Evolutionary conservation across 2,329 filamentous ascomycete species (phyloP), one percentile per base, ranked within the genome.

Genomic region (Penicillium paneum): DNA sequence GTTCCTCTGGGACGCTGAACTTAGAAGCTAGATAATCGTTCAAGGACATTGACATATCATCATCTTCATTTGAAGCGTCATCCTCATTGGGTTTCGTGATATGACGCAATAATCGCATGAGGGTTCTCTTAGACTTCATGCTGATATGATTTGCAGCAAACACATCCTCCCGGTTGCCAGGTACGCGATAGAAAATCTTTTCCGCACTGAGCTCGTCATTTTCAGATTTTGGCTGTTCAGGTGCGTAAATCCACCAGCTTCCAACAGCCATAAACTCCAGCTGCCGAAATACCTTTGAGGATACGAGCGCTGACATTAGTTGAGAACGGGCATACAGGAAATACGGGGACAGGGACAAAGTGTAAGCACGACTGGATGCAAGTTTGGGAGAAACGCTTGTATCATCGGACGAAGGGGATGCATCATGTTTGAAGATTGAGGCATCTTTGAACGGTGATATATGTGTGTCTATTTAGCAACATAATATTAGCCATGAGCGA

Each of bases 21-120:
- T 84, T 77, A 7, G 76, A 76, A 13, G 57, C 56, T 39, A 77
- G 49, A 51, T 74, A 66, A 75, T 74, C 64, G 68, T 80, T 68
- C 76, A 86, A 62, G 70, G 78, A 56, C 71, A 71, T 50, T 76
- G 76, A 39, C 89, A 78, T 71, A 28, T 84, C 82, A 56, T 84
- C 48, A 81, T 81, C 46, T 64, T 71, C 66, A 83, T 83, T 49
- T 70, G 69, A 50, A 4, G 49, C 42, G 17, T 68, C 62, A 21
- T 81, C 82, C 62, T 89, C 83, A 65, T 87, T 87, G 10, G 65
- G 45, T 41, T 64, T 91, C 83, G 56, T 79, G 49, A 96, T 88
- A 69, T 94, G 93, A 71, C 93, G 92, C 66, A 97, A 81, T 66
- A 97, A 95, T 72, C 95, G 96, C 88, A 97, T 96, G 66, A 97